phyloP scores from a whole-genome alignment of 2,329 filamentous ascomycete species.

The Paecilomyces sp. region DNA sequence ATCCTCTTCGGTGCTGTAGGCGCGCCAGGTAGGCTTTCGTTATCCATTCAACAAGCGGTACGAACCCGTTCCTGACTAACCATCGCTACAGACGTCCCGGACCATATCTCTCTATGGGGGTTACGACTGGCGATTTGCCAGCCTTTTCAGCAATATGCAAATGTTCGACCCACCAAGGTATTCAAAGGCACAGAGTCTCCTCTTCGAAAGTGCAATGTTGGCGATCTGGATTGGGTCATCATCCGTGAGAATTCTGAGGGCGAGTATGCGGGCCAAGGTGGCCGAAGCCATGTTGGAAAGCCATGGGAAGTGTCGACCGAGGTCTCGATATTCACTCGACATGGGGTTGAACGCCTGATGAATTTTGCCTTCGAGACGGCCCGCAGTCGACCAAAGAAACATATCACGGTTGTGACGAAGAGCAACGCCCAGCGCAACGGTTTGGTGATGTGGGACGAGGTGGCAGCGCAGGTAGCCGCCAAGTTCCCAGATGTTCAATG shows the following conservation, averaged over 20 bases:
- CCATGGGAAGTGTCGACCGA: conserved; percentile 49
- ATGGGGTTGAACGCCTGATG: conserved; percentile 45
- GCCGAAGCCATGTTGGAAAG: conserved; percentile 43
- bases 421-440: conserved; percentile 50
- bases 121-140: conserved; percentile 50
- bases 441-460: conserved; percentile 52
- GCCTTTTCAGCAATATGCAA: conserved; percentile 51
- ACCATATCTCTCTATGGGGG: conserved; percentile 52
- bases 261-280: conserved; percentile 50
- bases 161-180: conserved; percentile 48
- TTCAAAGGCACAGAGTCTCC: conserved; percentile 47
- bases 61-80: not conserved
- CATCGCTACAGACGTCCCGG: conserved; percentile 39
- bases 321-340: conserved; percentile 47
- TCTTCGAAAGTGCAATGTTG: conserved; percentile 37
- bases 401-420: conserved; percentile 50
- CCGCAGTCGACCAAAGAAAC: conserved; percentile 38
- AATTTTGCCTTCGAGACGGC: conserved; percentile 49
- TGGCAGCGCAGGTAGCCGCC: conserved; percentile 40
- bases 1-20: conserved; percentile 43
- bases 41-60: not conserved
- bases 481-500: conserved; percentile 45
- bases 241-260: conserved; percentile 51
- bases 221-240: conserved; percentile 51
- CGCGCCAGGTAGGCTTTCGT: not conserved